Base-by-base conservation (phyloP, 2,329 filamentous ascomycete genomes). In the Xylariomycetidae sp. region DNA sequence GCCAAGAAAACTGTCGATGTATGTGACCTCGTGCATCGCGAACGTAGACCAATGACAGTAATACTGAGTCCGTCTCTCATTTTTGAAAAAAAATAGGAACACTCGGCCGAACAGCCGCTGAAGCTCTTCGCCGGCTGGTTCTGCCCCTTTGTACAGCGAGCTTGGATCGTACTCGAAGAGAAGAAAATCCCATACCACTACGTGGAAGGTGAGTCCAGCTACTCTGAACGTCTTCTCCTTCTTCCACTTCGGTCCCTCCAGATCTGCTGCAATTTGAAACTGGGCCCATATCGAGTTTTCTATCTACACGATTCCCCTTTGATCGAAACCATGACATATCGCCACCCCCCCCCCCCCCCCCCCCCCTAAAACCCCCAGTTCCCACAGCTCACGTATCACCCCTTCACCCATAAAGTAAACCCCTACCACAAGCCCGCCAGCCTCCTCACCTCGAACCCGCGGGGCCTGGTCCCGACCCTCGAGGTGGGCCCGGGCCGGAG, bases 181-280 rank as follows among this genome's bases (percentile, higher is more conserved):
- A 80, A 80, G 48, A 52, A 63, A 11, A 76, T 78, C 31, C 72
- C 69, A 7, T 79, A 79, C 50, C 67, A 77, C 57, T 74, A 73
- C 49, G 66, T 71, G 41, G 68, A 74, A 43, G 40, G 43, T 46
- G 13, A 5, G n/a, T n/a, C n/a, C n/a, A n/a, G n/a, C n/a, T n/a
- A n/a, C n/a, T n/a, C n/a, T n/a, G n/a, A n/a, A n/a, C n/a, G n/a
- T n/a, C n/a, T n/a, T n/a, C n/a, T n/a, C n/a, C n/a, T n/a, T n/a
- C n/a, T n/a, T n/a, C n/a, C n/a, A n/a, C n/a, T n/a, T n/a, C n/a
- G n/a, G n/a, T n/a, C n/a, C n/a, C n/a, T n/a, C n/a, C n/a, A n/a
- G n/a, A n/a, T n/a, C n/a, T n/a, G n/a, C n/a, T n/a, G n/a, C n/a
- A n/a, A n/a, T n/a, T n/a, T n/a, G n/a, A n/a, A n/a, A n/a, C n/a